Evolutionary conservation across 2,329 filamentous ascomycete species (phyloP), one percentile per base, ranked within the genome.

Genomic region (Colletotrichum lindemuthianum): DNA sequence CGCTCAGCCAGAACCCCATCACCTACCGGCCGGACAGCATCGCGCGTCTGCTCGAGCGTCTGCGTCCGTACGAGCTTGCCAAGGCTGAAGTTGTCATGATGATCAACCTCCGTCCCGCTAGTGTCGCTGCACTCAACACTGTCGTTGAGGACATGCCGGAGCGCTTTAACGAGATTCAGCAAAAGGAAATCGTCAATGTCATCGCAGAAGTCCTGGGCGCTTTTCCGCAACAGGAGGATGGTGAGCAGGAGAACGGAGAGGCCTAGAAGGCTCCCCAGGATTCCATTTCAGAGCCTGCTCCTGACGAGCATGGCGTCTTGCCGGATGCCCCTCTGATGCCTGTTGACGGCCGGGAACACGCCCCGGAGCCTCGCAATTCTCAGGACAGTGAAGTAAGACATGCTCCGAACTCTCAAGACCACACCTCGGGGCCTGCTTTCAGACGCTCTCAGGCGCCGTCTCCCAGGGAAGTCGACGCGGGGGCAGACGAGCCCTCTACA

Each of bases 51-150:
- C 78, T 91, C 44, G 76, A 84, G 70, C 80, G 78, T 32, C 77
- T 91, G 53, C 81, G 82, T 10, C 79, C 79, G 1, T 90, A 84
- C 74, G 82, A 86, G 49, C 81, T 91, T 59, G 86, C 86, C 76
- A 91, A 91, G 78, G 87, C 87, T 58, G 89, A 91, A 75, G 77
- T 89, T 59, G 78, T 91, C 71, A 90, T 90, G 86, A 84, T 91
- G 51, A 74, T 91, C 69, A 91, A 92, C 72, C 77, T 90, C 47
- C 83, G 89, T 10, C 89, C 89, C 0, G 80, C 81, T 24, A 85
- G 81, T 34, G 78, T 82, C 36, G 83, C 84, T 4, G 82, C 84
- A 49, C 79, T 92, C 68, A 88, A 88, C 70, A 85, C 85, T 13
- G 80, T 90, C 53, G 79, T 92, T 39, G 88, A 92, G 74, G 88